phyloP scores from a whole-genome alignment of 176 grass and related monocot species.

The Bothriochloa decipiens region DNA sequence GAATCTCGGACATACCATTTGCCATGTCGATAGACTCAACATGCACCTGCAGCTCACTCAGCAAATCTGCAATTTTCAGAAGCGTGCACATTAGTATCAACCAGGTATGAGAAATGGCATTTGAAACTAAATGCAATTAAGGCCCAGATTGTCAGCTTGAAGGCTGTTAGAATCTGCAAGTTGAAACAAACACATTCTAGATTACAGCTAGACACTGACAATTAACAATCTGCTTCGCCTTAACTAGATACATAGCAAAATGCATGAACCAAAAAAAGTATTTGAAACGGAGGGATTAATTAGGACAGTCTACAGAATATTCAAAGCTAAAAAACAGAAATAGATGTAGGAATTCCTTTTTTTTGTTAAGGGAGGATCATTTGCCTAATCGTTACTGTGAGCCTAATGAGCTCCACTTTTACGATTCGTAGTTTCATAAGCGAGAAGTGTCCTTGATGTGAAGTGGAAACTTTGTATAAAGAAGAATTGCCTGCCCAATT shows the following conservation, averaged over 20 bases:
- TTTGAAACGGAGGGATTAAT: no score
- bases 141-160: background rate
- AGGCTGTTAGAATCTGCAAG: background rate
- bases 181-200: background rate
- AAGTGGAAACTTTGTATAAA: no score
- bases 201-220: background rate
- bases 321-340: background rate
- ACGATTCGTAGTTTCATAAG: background rate
- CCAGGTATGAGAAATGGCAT: background rate
- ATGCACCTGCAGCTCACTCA: slow-evolving; percentile 81
- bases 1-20: slow-evolving; percentile 54
- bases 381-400: background rate
- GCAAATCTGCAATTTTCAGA: slow-evolving; percentile 60
- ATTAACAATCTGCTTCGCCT: background rate
- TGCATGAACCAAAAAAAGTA: no score
- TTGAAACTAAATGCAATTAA: background rate
- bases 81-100: slow-evolving; percentile 17
- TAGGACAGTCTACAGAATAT: background rate
- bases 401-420: background rate
- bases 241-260: no score
- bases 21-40: slow-evolving; percentile 92
- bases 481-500: background rate
- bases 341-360: background rate
- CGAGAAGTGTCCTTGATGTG: background rate
- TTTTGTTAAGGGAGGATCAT: background rate